Evolutionary conservation across 2,329 filamentous ascomycete genomes (phyloP).

Genomic region (Arthroderma sp.): DNA sequence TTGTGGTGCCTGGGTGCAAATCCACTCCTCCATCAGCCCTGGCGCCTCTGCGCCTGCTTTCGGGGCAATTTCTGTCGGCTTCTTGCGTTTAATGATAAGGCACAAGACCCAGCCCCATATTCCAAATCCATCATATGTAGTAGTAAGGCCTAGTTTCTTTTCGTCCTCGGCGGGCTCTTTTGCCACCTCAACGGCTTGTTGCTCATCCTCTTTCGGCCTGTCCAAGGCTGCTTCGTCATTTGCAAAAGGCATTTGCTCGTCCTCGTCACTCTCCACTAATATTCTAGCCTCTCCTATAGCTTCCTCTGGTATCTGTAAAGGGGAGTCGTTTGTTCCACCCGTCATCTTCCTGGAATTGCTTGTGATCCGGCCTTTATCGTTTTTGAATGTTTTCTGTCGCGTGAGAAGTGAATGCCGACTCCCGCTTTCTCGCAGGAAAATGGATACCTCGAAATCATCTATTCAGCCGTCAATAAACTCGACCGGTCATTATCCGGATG

Average conservation of each 20-base stretch:
- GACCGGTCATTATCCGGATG: background rate
- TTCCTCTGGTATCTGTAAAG: slow-evolving; percentile 41
- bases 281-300: slow-evolving; percentile 29
- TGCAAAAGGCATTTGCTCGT: slow-evolving; percentile 36
- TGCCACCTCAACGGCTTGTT: slow-evolving; percentile 21
- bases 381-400: slow-evolving; percentile 67
- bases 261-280: slow-evolving; percentile 51
- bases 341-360: slow-evolving; percentile 54
- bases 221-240: slow-evolving; percentile 18
- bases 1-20: slow-evolving; percentile 55
- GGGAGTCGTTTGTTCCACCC: slow-evolving; percentile 43
- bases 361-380: slow-evolving; percentile 42
- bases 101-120: slow-evolving; percentile 91
- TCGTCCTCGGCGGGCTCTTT: slow-evolving; percentile 45
- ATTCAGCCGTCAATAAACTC: slow-evolving; percentile 10
- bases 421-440: slow-evolving; percentile 79
- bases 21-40: slow-evolving; percentile 68
- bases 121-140: slow-evolving; percentile 86
- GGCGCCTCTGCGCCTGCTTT: slow-evolving; percentile 18
- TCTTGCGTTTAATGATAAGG: slow-evolving; percentile 68
- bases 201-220: slow-evolving; percentile 26
- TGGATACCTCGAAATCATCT: slow-evolving; percentile 93
- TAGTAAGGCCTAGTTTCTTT: slow-evolving; percentile 79
- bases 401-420: slow-evolving; percentile 76
- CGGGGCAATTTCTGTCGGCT: slow-evolving; percentile 23